Evolutionary conservation across 306 rosid genomes (phyloP).

Genomic region (Quercus mongolica): DNA sequence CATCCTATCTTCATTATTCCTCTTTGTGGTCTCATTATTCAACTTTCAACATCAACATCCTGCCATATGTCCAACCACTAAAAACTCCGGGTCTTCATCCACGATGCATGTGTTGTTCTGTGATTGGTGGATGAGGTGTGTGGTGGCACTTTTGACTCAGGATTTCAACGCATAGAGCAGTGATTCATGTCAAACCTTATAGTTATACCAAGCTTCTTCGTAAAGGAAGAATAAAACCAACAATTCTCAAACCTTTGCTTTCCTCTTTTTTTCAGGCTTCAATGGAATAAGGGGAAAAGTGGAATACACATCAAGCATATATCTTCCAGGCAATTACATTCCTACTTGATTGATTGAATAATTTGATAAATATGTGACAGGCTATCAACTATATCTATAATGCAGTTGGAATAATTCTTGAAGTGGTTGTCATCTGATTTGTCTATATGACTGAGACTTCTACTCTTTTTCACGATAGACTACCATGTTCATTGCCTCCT

Average conservation of each 20-base stretch:
- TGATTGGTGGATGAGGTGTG: neutral
- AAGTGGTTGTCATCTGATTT: too few species aligned
- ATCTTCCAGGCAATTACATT: neutral
- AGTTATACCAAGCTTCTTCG: slow-evolving; percentile 6
- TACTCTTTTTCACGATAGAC: too few species aligned
- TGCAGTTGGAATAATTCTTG: too few species aligned
- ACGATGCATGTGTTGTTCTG: neutral
- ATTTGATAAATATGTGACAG: neutral
- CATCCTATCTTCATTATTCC: neutral
- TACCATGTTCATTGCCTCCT: neutral
- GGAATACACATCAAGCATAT: neutral
- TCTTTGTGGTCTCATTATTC: neutral
- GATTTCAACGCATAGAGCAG: slow-evolving; percentile 24
- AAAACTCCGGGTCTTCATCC: neutral
- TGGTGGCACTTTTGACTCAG: slow-evolving; percentile 3
- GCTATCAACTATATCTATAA: neutral
- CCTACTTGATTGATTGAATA: neutral
- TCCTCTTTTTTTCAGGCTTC: neutral
- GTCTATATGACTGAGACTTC: too few species aligned
- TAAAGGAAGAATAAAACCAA: slow-evolving; percentile 3
- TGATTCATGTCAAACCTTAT: neutral
- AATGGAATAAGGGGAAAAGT: neutral
- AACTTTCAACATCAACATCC: slow-evolving; percentile 16
- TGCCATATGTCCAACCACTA: slow-evolving; percentile 13
- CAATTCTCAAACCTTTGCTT: neutral